Evolutionary conservation across 2,329 filamentous ascomycete genomes (phyloP).

Genomic region (Mycogone perniciosa): DNA sequence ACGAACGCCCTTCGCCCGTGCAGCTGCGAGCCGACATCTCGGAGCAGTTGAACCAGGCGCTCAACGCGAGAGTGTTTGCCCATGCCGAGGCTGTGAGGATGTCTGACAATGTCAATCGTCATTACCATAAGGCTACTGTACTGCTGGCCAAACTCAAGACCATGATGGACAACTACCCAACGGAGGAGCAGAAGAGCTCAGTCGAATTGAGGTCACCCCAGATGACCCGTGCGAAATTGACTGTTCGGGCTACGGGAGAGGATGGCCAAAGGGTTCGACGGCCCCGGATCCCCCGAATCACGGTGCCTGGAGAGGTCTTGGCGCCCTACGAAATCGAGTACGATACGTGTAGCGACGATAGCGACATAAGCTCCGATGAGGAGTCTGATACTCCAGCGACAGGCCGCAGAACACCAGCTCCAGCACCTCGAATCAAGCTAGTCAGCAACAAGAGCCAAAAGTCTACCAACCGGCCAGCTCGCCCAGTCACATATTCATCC

Average conservation of each 20-base stretch:
- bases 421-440: constrained; percentile 44
- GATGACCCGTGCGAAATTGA: constrained; percentile 42
- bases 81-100: constrained; percentile 58
- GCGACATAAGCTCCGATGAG: constrained; percentile 47
- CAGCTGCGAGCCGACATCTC: constrained; percentile 56
- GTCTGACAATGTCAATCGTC: constrained; percentile 56
- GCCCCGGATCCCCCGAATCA: constrained; percentile 50
- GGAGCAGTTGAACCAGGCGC: constrained; percentile 45
- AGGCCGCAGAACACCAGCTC: constrained; percentile 30
- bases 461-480: constrained; percentile 35
- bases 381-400: constrained; percentile 38
- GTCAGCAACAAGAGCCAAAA: constrained; percentile 38
- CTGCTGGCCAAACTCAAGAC: constrained; percentile 53
- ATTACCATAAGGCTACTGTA: constrained; percentile 54
- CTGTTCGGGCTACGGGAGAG: constrained; percentile 36
- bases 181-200: constrained; percentile 47
- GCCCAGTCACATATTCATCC: constrained; percentile 29
- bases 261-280: constrained; percentile 41
- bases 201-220: constrained; percentile 49
- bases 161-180: constrained; percentile 55
- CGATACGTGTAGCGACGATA: constrained; percentile 49
- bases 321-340: constrained; percentile 60
- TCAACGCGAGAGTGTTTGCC: constrained; percentile 51
- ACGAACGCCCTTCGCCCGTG: constrained; percentile 42
- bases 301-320: constrained; percentile 59